Conservation (phyloP, 1,139 yeast species). For the Pichia cactophila region DNA sequence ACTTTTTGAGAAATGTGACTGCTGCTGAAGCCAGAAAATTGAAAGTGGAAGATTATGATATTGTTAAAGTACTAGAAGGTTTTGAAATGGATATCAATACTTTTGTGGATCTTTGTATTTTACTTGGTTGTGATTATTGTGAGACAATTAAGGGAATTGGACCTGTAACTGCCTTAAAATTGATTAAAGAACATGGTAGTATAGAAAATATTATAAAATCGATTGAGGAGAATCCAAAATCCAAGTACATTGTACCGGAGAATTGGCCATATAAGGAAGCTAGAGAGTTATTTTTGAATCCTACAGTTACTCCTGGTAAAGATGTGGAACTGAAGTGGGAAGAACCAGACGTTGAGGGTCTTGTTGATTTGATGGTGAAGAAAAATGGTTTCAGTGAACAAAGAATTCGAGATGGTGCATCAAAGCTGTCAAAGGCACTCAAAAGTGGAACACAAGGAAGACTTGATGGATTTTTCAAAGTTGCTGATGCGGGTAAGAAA, state of each 20-base stretch:
- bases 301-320: slow-evolving; percentile 62
- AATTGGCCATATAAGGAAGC: slow-evolving; percentile 93
- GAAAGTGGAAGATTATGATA: slow-evolving; percentile 81
- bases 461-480: slow-evolving; percentile 79
- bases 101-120: slow-evolving; percentile 84
- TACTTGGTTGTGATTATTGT: slow-evolving; percentile 94
- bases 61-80: slow-evolving; percentile 63
- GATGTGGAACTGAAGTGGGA: slow-evolving; percentile 67
- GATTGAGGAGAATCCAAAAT: slow-evolving; percentile 51
- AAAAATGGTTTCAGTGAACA: slow-evolving; percentile 89
- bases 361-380: slow-evolving; percentile 62
- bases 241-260: slow-evolving; percentile 79
- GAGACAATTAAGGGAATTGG: slow-evolving; percentile 94
- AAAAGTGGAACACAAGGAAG: slow-evolving; percentile 88
- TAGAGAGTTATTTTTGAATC: slow-evolving; percentile 68
- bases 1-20: slow-evolving; percentile 76
- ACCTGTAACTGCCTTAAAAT: slow-evolving; percentile 84
- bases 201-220: slow-evolving; percentile 69
- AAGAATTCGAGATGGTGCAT: slow-evolving; percentile 81
- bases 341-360: slow-evolving; percentile 71
- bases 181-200: slow-evolving; percentile 77
- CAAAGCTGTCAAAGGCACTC: slow-evolving; percentile 72
- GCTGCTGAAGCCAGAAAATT: slow-evolving; percentile 89
- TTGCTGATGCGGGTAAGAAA: slow-evolving; percentile 33
- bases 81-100: slow-evolving; percentile 63